These are phyloP conservation scores for Boletus mariae DNA, from an alignment of 1,284 basidiomycete species.

Conservation along the genomic window DNA sequence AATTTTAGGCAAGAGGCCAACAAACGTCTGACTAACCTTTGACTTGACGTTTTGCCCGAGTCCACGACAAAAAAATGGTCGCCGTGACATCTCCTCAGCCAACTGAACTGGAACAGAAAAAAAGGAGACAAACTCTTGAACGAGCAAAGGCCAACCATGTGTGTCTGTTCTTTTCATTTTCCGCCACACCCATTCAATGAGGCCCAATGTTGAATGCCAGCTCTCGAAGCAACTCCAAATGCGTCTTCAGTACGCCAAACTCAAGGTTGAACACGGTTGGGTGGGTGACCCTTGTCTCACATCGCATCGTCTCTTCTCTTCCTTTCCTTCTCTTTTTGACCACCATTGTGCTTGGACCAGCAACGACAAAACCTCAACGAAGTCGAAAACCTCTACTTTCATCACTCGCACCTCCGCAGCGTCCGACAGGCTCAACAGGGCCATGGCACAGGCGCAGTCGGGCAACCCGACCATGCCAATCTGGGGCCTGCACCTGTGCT, in stretches of 20 bases:
- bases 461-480: conserved; percentile 1
- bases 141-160: conserved; percentile 64
- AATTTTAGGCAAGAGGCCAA: conserved; percentile 4
- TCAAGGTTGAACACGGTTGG: conserved; percentile 81
- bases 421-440: background rate
- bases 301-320: background rate
- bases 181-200: background rate
- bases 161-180: conserved; percentile 22
- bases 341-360: conserved; percentile 33
- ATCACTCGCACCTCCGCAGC: conserved; percentile 50
- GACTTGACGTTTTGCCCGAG: background rate
- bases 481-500: background rate
- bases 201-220: conserved; percentile 34
- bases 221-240: conserved; percentile 70
- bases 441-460: background rate
- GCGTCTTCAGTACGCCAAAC: conserved; percentile 69
- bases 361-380: conserved; percentile 73
- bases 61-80: conserved; percentile 22
- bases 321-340: conserved; percentile 2
- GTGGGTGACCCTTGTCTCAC: conserved; percentile 39
- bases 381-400: conserved; percentile 76
- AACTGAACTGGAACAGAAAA: conserved; percentile 37
- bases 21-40: background rate
- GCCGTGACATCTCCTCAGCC: conserved; percentile 20
- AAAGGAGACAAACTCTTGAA: conserved; percentile 50